These are phyloP conservation scores for Talaromyces sp. DNA, from an alignment of 2,329 filamentous ascomycete species.

Conservation along the genomic window DNA sequence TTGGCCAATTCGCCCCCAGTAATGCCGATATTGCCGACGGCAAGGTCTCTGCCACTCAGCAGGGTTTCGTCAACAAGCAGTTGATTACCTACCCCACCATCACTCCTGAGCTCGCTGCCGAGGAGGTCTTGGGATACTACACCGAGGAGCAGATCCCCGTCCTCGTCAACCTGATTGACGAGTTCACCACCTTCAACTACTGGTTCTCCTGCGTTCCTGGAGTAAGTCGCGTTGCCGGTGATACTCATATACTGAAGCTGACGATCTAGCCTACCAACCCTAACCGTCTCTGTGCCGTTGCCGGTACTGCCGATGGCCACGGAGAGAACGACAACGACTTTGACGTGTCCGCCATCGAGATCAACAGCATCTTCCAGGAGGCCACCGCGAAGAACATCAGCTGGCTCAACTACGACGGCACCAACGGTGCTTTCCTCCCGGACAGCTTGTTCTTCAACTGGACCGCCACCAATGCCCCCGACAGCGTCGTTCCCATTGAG, in stretches of 20 bases:
- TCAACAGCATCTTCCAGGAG: conserved; percentile 42
- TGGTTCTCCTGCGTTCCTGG: conserved; percentile 45
- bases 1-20: conserved; percentile 38
- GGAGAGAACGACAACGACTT: conserved; percentile 33
- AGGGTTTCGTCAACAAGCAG: conserved; percentile 45
- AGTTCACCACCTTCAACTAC: conserved; percentile 45
- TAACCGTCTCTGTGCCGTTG: conserved; percentile 36
- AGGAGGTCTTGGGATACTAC: conserved; percentile 47
- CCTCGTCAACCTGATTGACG: conserved; percentile 39
- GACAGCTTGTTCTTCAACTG: conserved; percentile 36
- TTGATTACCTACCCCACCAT: conserved; percentile 33
- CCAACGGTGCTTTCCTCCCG: conserved; percentile 27
- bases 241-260: not conserved
- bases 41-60: conserved; percentile 29
- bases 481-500: conserved; percentile 30
- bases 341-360: conserved; percentile 28
- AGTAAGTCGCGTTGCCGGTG: conserved; percentile 28
- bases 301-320: conserved; percentile 34
- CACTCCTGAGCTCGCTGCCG: conserved; percentile 32
- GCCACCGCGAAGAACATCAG: conserved; percentile 31
- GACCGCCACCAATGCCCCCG: conserved; percentile 29
- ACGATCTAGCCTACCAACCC: conserved; percentile 40
- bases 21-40: conserved; percentile 36
- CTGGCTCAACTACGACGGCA: conserved; percentile 38
- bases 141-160: conserved; percentile 43